Conservation (phyloP, 1,284 basidiomycete genomes). For the Polyporus tsugae region DNA sequence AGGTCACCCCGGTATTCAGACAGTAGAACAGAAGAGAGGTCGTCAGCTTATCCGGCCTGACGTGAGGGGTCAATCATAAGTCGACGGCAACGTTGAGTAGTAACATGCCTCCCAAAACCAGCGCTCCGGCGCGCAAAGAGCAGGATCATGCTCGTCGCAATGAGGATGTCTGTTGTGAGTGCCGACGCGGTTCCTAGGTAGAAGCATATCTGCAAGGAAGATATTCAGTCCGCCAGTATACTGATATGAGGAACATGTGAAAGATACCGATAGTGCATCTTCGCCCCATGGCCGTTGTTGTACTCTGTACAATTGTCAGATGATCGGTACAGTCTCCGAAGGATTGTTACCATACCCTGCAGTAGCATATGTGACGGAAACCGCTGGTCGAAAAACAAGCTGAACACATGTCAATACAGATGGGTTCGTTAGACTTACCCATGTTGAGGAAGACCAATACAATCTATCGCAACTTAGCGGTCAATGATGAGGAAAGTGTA, state of each 20-base stretch:
- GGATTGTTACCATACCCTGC: neutral
- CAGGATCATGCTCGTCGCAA: neutral
- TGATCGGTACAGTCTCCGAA: neutral
- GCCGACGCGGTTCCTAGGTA: neutral
- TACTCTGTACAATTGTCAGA: neutral
- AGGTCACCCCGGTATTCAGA: neutral
- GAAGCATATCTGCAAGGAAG: neutral
- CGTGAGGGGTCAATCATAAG: neutral
- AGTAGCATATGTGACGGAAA: neutral
- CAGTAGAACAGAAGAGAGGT: neutral
- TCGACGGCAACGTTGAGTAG: neutral
- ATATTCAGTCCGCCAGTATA: neutral
- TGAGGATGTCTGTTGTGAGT: neutral
- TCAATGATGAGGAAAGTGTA: neutral
- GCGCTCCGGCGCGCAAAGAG: neutral
- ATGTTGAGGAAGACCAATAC: neutral
- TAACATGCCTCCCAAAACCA: neutral
- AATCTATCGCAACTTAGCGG: neutral
- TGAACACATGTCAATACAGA: neutral
- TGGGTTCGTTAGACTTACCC: neutral
- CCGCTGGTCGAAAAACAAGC: neutral
- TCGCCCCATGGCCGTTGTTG: neutral
- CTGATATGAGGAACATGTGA: neutral
- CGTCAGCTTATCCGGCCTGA: neutral
- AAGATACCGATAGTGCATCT: neutral